Evolutionary conservation across 441 rosid species (phyloP), one percentile per base, ranked within the genome.

Genomic region (Pelargonium hybrid): DNA sequence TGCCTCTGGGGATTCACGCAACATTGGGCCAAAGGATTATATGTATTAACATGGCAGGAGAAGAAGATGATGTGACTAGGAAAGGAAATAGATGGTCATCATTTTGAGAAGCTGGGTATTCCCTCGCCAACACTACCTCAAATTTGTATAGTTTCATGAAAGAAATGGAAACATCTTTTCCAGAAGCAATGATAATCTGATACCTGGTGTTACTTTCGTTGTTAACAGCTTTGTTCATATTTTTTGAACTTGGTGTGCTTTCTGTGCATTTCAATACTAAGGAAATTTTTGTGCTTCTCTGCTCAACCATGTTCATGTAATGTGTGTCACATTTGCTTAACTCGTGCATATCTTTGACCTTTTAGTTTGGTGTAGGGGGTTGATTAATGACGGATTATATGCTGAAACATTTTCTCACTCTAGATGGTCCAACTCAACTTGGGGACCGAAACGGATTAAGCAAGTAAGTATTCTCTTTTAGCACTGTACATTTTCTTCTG

Each of bases 391-490:
- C 71, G 65, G 86, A 74, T 80, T 87, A 79, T 89, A 86, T 43
- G 95, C 97, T 5, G 97, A 93, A 84, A 70, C 88, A 34, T 87
- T 75, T 81, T 78, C 94, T 54, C 90, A 74, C 68, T 91, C 97
- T 66, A 84, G 92, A 80, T 91, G 94, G 94, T 88, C 94, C 79
- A 85, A 90, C 20, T 84, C 84, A 48, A 85, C 85, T 71, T 93
- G 98, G 97, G 97, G 97, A 70, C 98, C 96, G 37, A 82, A 81
- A 77, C 85, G 91, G 67, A 89, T 91, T 75, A 93, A 89, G 77
- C 94, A 87, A 81, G 97, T 90, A 89, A 71, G 87, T 41, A 4
- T 25, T 61, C 5, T 73, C 65, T 74, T 71, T 65, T 63, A 54
- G 18, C 56, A 26, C 50, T 21, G 4, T n/a, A 2, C 54, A 25